These are phyloP conservation scores for Pleodorina starrii DNA, from an alignment of 139 green algal species.

Conservation along the genomic window DNA sequence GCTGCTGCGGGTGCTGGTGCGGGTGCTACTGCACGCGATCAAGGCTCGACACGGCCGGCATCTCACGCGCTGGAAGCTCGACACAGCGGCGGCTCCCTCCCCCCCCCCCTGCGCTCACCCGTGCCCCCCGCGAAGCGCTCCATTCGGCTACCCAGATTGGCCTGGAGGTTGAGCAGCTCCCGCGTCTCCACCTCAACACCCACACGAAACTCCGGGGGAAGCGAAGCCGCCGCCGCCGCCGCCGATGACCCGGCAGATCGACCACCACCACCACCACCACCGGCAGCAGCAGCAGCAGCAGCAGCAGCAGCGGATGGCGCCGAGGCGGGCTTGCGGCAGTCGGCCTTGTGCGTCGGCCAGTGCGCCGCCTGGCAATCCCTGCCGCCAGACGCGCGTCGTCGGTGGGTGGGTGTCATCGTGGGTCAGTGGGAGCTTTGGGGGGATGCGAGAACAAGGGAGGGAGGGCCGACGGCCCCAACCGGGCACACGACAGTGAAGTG, in stretches of 20 bases:
- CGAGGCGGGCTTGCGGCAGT: neutral
- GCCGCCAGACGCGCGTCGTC: neutral
- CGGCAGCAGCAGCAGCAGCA: neutral
- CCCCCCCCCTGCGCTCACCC: neutral
- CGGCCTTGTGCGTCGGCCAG: constrained; percentile 32
- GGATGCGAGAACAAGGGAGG: too few species aligned
- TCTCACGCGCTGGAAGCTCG: neutral
- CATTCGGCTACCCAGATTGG: neutral
- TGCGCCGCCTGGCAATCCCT: constrained; percentile 32
- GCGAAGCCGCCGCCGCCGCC: neutral
- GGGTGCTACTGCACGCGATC: neutral
- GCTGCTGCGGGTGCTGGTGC: neutral
- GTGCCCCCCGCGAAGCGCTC: neutral
- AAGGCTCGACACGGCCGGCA: neutral
- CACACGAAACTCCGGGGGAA: neutral
- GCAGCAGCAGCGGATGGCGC: neutral
- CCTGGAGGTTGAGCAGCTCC: constrained; percentile 3
- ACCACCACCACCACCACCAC: neutral
- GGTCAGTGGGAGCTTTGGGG: neutral
- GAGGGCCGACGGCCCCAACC: too few species aligned
- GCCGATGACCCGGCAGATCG: too few species aligned
- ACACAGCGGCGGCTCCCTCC: neutral
- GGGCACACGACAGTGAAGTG: too few species aligned
- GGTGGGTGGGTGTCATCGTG: neutral
- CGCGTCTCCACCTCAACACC: neutral